These are phyloP conservation scores for Trichomonas vaginalis DNA, from an alignment of 208 protist species.

Conservation along the genomic window DNA sequence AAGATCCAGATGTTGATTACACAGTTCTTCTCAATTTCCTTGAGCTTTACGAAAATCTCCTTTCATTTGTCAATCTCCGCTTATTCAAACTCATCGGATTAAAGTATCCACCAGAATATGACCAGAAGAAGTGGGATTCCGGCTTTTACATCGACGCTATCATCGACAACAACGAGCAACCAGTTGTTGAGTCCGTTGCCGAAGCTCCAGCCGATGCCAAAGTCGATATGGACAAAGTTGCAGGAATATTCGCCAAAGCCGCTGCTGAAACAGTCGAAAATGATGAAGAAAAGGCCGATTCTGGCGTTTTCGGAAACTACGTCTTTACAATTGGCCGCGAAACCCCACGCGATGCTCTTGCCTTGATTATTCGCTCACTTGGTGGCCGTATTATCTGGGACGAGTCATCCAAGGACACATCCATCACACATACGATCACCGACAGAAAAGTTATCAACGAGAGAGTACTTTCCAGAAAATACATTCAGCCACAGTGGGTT, in stretches of 20 bases:
- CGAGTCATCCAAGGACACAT: background rate
- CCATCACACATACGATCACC: background rate
- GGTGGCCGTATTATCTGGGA: background rate
- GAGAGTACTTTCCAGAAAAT: background rate
- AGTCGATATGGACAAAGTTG: background rate
- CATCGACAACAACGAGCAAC: background rate
- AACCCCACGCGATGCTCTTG: background rate
- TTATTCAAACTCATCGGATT: background rate
- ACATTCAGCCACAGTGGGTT: conserved; percentile 2
- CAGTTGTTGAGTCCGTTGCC: background rate
- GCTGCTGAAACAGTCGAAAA: background rate
- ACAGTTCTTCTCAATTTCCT: background rate
- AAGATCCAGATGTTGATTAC: background rate
- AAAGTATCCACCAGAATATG: background rate
- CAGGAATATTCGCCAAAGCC: background rate
- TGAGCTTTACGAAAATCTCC: background rate
- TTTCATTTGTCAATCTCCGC: background rate
- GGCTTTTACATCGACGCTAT: background rate
- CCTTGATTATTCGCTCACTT: background rate
- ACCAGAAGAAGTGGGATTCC: background rate
- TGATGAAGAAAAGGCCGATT: background rate
- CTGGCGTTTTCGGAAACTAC: background rate
- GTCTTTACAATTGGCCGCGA: background rate
- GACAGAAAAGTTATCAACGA: background rate
- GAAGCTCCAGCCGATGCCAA: background rate